Conservation (phyloP, 176 grass and related monocot genomes). For the Paspalum vaginatum region DNA sequence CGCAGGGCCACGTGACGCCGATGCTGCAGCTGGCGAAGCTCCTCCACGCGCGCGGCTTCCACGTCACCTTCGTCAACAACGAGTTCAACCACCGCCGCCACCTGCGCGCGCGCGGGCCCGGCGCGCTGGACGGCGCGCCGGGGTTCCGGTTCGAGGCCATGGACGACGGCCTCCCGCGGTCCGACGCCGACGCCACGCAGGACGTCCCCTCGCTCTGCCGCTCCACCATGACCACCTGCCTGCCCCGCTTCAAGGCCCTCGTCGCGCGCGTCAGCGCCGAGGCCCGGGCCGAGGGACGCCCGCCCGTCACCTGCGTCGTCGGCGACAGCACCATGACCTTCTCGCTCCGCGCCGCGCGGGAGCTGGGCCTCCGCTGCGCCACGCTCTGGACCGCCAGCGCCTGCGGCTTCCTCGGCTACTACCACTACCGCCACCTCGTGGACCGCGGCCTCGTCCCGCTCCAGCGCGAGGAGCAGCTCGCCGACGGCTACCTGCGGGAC, state of each 20-base stretch:
- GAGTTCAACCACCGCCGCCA: conserved; percentile 59
- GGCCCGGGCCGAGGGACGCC: neutral
- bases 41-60: conserved; percentile 59
- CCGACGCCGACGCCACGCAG: conserved; percentile 45
- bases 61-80: conserved; percentile 73
- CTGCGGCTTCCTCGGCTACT: conserved; percentile 45
- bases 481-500: conserved; percentile 15
- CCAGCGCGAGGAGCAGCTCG: neutral
- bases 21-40: conserved; percentile 73
- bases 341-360: conserved; percentile 37
- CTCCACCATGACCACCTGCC: conserved; percentile 45
- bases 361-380: conserved; percentile 46
- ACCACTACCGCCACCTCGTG: conserved; percentile 46
- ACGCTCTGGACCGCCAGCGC: conserved; percentile 53
- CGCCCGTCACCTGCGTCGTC: conserved; percentile 40
- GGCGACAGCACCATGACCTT: conserved; percentile 53
- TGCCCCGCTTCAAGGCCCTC: conserved; percentile 44
- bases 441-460: conserved; percentile 49
- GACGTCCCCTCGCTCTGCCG: conserved; percentile 48
- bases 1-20: conserved; percentile 62
- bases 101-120: neutral
- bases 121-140: conserved; percentile 22
- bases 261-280: conserved; percentile 10
- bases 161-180: conserved; percentile 46
- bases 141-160: conserved; percentile 46